These are phyloP conservation scores for Irpex sp. DNA, from an alignment of 1,284 basidiomycete species.

Conservation along the genomic window DNA sequence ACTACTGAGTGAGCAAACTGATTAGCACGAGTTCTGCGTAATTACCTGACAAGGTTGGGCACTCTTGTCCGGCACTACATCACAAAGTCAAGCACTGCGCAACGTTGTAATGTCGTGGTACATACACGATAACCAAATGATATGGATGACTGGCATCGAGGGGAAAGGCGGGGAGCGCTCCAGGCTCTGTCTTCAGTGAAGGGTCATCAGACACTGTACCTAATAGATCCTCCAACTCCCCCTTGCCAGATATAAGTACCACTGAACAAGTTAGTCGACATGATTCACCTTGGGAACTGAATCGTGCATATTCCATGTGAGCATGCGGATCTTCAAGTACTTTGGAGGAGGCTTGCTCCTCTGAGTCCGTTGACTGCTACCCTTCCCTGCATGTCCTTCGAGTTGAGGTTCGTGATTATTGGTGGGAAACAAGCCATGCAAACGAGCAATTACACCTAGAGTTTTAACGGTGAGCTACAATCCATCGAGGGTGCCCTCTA, in stretches of 20 bases:
- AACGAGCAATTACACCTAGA: slow-evolving; percentile 36
- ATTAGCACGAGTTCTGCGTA: slow-evolving; percentile 10
- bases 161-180: slow-evolving; percentile 46
- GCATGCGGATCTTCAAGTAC: slow-evolving; percentile 45
- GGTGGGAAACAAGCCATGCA: slow-evolving; percentile 39
- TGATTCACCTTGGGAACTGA: slow-evolving; percentile 62
- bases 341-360: slow-evolving; percentile 30
- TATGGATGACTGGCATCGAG: slow-evolving; percentile 65
- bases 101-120: slow-evolving; percentile 11
- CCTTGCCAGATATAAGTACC: slow-evolving; percentile 36
- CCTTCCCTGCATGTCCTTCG: slow-evolving; percentile 15
- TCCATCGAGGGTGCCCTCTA: not conserved
- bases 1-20: slow-evolving; percentile 2
- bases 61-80: slow-evolving; percentile 77
- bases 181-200: slow-evolving; percentile 25
- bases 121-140: slow-evolving; percentile 76
- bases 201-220: slow-evolving; percentile 59
- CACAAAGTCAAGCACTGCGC: too few relatives aligned
- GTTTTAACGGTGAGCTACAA: not conserved
- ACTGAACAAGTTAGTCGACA: slow-evolving; percentile 1
- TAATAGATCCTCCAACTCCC: slow-evolving; percentile 72
- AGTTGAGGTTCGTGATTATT: slow-evolving; percentile 4
- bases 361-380: slow-evolving; percentile 20
- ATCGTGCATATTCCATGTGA: slow-evolving; percentile 79
- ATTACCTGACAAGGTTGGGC: slow-evolving; percentile 65